phyloP scores from a whole-genome alignment of 805 yeast genomes.

The Blastobotrys parvus region DNA sequence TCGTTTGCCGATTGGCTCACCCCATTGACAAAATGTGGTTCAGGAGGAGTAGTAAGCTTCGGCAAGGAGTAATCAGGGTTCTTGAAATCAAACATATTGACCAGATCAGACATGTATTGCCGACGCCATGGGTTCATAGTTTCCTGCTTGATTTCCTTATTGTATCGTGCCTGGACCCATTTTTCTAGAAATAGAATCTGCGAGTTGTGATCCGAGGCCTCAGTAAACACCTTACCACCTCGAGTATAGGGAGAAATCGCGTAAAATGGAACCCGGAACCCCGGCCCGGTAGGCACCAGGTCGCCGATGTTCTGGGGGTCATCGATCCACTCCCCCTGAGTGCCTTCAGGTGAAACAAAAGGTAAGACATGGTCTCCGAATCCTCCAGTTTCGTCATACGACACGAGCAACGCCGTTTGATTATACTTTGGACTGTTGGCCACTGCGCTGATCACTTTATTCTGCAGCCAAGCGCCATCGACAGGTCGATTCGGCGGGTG shows the following conservation, averaged over 20 bases:
- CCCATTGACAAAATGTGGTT: conserved; percentile 8
- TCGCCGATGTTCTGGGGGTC: conserved; percentile 12
- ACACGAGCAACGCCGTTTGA: conserved; percentile 18
- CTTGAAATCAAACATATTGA: conserved; percentile 17
- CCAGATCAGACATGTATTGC: conserved; percentile 18
- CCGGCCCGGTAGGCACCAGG: conserved; percentile 20
- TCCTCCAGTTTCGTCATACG: conserved; percentile 24
- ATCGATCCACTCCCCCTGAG: conserved; percentile 20
- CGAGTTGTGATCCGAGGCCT: conserved; percentile 21
- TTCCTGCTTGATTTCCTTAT: conserved; percentile 7
- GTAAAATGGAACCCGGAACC: conserved; percentile 19
- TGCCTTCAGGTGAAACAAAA: conserved; percentile 20
- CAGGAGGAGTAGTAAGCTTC: conserved; percentile 7
- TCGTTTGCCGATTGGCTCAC: conserved; percentile 5
- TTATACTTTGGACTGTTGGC: conserved; percentile 14
- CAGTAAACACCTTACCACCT: conserved; percentile 20
- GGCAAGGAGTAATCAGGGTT: conserved; percentile 13
- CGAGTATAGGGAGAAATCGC: conserved; percentile 22
- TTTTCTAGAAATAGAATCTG: conserved; percentile 20
- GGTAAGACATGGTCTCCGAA: conserved; percentile 23
- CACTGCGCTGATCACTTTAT: conserved; percentile 17
- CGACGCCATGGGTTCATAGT: conserved; percentile 19
- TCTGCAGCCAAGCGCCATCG: conserved; percentile 19
- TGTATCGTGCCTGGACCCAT: conserved; percentile 15
- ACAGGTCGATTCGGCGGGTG: conserved; percentile 20